phyloP scores from a whole-genome alignment of 208 protist species.

The Acanthamoeba royreba region DNA sequence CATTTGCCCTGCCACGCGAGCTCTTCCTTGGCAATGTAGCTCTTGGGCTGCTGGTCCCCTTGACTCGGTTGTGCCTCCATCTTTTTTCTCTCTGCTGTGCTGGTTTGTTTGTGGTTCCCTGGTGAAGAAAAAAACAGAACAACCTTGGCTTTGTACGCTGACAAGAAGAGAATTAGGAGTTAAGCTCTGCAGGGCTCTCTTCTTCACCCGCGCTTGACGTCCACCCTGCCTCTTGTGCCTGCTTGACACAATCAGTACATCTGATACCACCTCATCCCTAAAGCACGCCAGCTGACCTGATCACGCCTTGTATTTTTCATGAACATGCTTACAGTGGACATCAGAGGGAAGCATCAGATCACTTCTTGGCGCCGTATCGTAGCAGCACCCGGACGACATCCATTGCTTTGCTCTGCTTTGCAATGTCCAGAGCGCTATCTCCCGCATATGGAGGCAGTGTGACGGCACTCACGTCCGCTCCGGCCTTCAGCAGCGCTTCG shows the following conservation, averaged over 20 bases:
- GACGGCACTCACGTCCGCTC: neutral
- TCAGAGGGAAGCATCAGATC: no score
- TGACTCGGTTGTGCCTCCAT: neutral
- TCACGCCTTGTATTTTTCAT: no score
- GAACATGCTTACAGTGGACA: no score
- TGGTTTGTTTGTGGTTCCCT: neutral
- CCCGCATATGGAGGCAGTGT: neutral
- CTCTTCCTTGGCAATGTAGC: neutral
- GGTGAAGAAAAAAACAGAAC: neutral
- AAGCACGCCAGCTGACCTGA: no score
- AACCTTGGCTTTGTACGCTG: no score
- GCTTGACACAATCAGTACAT: no score
- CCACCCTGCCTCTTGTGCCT: no score
- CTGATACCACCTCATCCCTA: no score
- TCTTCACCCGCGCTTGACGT: no score
- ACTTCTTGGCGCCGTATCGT: neutral
- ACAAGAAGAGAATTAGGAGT: no score
- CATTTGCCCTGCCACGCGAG: neutral
- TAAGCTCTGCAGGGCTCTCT: no score
- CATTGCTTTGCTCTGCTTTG: neutral
- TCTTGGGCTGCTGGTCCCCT: neutral
- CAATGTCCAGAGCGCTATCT: neutral
- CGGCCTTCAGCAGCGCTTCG: neutral
- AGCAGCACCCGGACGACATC: neutral
- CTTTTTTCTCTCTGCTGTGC: neutral